These are phyloP conservation scores for Calonectria pseudoreteaudii DNA, from an alignment of 2,329 filamentous ascomycete species.

Conservation along the genomic window DNA sequence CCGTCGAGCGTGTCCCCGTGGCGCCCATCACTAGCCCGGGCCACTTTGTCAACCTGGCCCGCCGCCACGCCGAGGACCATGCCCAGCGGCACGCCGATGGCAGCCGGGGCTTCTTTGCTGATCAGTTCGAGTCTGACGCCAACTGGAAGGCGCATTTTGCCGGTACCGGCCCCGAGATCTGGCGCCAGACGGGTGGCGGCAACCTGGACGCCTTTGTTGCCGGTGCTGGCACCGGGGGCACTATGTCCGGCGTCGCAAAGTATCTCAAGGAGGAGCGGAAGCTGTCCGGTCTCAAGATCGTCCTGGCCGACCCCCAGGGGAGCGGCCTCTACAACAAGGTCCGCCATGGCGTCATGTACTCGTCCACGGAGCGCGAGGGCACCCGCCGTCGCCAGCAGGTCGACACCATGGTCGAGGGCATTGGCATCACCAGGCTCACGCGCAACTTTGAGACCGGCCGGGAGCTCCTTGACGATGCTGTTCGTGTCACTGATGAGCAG, in stretches of 20 bases:
- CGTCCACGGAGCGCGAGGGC: slow-evolving; percentile 87
- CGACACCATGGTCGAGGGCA: slow-evolving; percentile 95
- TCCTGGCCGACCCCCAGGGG: slow-evolving; percentile 94
- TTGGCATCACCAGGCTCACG: slow-evolving; percentile 95
- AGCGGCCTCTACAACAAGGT: slow-evolving; percentile 94
- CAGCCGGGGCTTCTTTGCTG: slow-evolving; percentile 90
- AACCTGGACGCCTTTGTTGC: slow-evolving; percentile 87
- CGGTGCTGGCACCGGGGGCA: slow-evolving; percentile 94
- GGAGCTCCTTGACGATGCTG: slow-evolving; percentile 89
- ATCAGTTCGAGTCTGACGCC: slow-evolving; percentile 93
- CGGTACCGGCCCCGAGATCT: slow-evolving; percentile 91
- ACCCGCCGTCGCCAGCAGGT: slow-evolving; percentile 91
- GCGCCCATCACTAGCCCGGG: slow-evolving; percentile 93
- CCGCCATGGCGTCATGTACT: slow-evolving; percentile 96
- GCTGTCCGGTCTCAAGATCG: slow-evolving; percentile 73
- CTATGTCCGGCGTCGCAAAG: slow-evolving; percentile 86
- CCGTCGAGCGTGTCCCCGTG: slow-evolving; percentile 90
- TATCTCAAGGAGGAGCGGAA: slow-evolving; percentile 79
- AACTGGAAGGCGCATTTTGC: slow-evolving; percentile 89
- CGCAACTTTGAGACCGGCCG: slow-evolving; percentile 90
- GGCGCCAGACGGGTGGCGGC: slow-evolving; percentile 76
- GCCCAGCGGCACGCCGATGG: slow-evolving; percentile 65
- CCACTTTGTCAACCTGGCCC: slow-evolving; percentile 95
- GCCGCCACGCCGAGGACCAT: slow-evolving; percentile 80
- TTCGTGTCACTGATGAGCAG: slow-evolving; percentile 88